These are phyloP conservation scores for Saturnispora silvae DNA, from an alignment of 805 yeast genomes.

Conservation along the genomic window DNA sequence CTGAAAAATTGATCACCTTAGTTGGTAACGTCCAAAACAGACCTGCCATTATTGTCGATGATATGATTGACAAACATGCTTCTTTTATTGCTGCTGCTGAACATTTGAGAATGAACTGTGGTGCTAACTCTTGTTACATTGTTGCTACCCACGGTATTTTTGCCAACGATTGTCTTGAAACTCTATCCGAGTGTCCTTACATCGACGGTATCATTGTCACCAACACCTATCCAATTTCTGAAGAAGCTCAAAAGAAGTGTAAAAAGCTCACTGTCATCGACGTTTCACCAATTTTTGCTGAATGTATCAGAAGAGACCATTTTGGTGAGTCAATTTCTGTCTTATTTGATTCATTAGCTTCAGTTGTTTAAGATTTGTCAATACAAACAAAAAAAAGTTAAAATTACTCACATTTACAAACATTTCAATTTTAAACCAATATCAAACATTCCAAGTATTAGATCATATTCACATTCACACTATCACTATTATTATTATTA, in stretches of 20 bases:
- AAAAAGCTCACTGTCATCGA: slow-evolving; percentile 79
- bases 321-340: slow-evolving; percentile 96
- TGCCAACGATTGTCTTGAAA: slow-evolving; percentile 76
- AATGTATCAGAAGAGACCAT: slow-evolving; percentile 97
- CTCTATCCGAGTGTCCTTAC: slow-evolving; percentile 63
- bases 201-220: slow-evolving; percentile 92
- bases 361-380: slow-evolving; percentile 25
- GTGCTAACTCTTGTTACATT: slow-evolving; percentile 82
- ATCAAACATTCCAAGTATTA: too few relatives aligned
- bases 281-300: slow-evolving; percentile 91
- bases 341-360: slow-evolving; percentile 77
- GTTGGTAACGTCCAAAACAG: slow-evolving; percentile 93
- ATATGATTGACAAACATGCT: slow-evolving; percentile 92
- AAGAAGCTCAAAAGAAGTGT: slow-evolving; percentile 44
- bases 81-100: slow-evolving; percentile 97
- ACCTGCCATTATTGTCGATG: slow-evolving; percentile 91
- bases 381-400: too few relatives aligned
- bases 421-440: too few relatives aligned
- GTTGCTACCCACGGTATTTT: slow-evolving; percentile 96
- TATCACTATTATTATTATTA: background rate
- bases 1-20: slow-evolving; percentile 84
- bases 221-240: slow-evolving; percentile 85
- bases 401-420: too few relatives aligned
- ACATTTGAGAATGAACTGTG: slow-evolving; percentile 90
- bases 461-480: background rate